These are phyloP conservation scores for Neostapfia colusana DNA, from an alignment of 176 grass and related monocot species.

Conservation along the genomic window DNA sequence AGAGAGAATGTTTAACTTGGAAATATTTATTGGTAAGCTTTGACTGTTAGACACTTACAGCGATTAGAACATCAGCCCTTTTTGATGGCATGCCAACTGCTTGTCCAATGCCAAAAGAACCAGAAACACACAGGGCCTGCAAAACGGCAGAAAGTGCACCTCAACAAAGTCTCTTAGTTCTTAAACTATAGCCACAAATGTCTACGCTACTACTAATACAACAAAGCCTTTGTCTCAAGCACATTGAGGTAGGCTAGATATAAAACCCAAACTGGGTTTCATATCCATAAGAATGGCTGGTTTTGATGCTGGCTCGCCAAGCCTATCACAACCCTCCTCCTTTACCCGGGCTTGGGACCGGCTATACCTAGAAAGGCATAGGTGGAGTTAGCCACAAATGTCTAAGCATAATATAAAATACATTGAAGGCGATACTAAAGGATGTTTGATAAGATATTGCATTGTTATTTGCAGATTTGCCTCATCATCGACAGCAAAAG, in stretches of 20 bases:
- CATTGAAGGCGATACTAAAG: not conserved
- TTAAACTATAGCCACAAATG: conserved; percentile 4
- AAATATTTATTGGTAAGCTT: conserved; percentile 1
- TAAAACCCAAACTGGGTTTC: no score
- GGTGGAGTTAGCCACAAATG: no score
- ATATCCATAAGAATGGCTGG: no score
- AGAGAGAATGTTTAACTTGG: not conserved
- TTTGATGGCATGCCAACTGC: conserved; percentile 57
- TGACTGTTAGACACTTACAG: conserved; percentile 53
- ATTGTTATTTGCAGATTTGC: not conserved
- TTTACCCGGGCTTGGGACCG: no score
- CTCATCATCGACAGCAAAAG: not conserved
- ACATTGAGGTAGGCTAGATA: no score
- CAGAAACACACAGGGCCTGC: conserved; percentile 82
- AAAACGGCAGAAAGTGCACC: conserved; percentile 35
- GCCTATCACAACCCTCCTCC: no score
- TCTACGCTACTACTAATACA: no score
- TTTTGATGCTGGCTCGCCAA: no score
- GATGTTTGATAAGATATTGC: conserved; percentile 1
- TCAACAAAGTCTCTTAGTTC: not conserved
- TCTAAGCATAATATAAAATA: not conserved
- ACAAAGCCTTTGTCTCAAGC: no score
- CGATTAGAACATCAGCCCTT: conserved; percentile 75
- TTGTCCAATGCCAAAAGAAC: conserved; percentile 42
- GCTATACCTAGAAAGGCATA: no score